phyloP scores from a whole-genome alignment of 805 yeast genomes.

The Limtongozyma cylindracea region DNA sequence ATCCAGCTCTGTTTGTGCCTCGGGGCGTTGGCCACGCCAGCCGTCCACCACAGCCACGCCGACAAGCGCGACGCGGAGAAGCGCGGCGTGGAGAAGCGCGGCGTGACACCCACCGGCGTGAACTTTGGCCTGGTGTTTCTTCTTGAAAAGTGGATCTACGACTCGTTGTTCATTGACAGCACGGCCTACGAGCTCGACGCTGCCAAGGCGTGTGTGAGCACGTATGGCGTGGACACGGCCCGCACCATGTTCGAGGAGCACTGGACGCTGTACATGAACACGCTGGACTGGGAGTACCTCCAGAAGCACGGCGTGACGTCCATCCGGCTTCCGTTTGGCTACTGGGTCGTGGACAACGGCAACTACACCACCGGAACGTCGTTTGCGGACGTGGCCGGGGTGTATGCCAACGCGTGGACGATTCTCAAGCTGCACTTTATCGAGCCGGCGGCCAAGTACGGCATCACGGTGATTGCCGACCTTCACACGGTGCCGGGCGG shows the following conservation, averaged over 20 bases:
- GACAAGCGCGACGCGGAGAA: too few relatives aligned
- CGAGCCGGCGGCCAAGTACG: slow-evolving; percentile 27
- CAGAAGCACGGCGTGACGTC: slow-evolving; percentile 43
- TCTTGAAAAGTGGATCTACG: slow-evolving; percentile 58
- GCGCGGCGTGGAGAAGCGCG: too few relatives aligned
- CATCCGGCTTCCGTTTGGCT: slow-evolving; percentile 74
- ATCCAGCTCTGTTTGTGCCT: too few relatives aligned
- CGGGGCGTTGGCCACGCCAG: too few relatives aligned
- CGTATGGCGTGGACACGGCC: slow-evolving; percentile 28
- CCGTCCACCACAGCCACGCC: too few relatives aligned
- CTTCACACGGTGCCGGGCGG: slow-evolving; percentile 85
- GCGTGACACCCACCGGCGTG: too few relatives aligned
- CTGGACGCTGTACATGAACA: slow-evolving; percentile 36
- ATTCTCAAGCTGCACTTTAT: slow-evolving; percentile 24
- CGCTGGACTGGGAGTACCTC: slow-evolving; percentile 66
- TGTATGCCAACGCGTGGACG: slow-evolving; percentile 57
- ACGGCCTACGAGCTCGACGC: slow-evolving; percentile 57
- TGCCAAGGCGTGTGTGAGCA: slow-evolving; percentile 18
- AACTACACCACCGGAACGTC: slow-evolving; percentile 29
- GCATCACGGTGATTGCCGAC: slow-evolving; percentile 61
- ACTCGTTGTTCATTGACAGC: slow-evolving; percentile 28
- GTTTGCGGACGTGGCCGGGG: slow-evolving; percentile 22
- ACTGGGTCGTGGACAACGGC: slow-evolving; percentile 65
- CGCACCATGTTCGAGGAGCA: slow-evolving; percentile 27
- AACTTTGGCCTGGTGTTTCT: slow-evolving; percentile 69